Evolutionary conservation across 768 basidiomycete species (phyloP), one percentile per base, ranked within the genome.

Genomic region (Mycena polygramma): DNA sequence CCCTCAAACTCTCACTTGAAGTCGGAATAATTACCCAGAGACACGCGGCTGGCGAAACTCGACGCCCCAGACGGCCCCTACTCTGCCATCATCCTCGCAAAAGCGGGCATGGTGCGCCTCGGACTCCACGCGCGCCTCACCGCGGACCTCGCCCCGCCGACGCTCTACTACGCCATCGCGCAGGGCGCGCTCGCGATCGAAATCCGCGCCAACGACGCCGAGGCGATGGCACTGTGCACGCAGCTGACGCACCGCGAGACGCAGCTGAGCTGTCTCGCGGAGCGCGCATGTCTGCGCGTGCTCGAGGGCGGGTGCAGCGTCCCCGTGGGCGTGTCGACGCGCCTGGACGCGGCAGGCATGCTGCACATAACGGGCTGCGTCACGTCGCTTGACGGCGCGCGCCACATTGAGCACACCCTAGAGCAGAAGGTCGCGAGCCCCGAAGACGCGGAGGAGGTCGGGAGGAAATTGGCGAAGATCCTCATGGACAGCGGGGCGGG

Each of bases 301-400:
- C 85, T 99, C 62, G 98, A 99, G 80, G 98, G 98, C 24, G 98
- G 98, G 35, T 99, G 98, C 81, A 96, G 94, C 70, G 97, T 99
- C 0, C 97, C 97, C 2, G 96, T 99, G 20, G 97, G 96, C 9
- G 91, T 94, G 37, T 82, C 86, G 61, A 91, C 89, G 36, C 81
- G 78, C 57, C 79, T 92, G 65, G 78, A 80, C 14, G 82, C 52
- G 20, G 60, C 22, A 3, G 61, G 80, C 0, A 82, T 77, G 41
- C 81, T 99, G 68, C 87, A 83, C 55, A 79, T 99, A 54, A 90
- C 90, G 6, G 94, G 93, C 0, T 93, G 93, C 60, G 94, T 98
- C 39, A 98, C 97, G 4, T 89, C 92, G n/a, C 82, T 98, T 15
- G 88, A 91, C 70, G 97, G 97, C 0, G 79, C 75, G 30, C 79